phyloP scores from a whole-genome alignment of 257 asterid genomes.

The Fraxinus cuspidata region DNA sequence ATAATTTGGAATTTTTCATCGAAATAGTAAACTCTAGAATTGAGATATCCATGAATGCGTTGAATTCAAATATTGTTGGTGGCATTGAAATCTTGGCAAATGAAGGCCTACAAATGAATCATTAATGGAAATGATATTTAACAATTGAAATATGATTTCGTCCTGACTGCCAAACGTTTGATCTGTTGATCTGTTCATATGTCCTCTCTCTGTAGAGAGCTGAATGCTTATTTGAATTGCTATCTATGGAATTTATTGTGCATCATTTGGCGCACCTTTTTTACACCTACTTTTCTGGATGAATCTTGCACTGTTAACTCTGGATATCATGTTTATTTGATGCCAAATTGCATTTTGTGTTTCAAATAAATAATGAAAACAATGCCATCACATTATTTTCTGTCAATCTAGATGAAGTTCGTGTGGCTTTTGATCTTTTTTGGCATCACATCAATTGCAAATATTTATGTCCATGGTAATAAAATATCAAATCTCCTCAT shows the following conservation, averaged over 20 bases:
- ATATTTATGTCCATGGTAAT: not conserved
- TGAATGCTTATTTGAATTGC: not conserved
- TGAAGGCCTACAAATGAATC: slow-evolving; percentile 12
- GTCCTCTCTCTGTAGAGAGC: not conserved
- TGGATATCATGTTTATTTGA: not conserved
- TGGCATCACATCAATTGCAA: slow-evolving; percentile 8
- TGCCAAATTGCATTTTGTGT: not conserved
- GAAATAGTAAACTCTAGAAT: not conserved
- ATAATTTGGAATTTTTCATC: slow-evolving; percentile 9
- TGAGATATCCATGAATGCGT: not conserved
- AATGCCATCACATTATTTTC: not conserved
- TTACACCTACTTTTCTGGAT: not conserved
- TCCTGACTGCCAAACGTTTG: not conserved
- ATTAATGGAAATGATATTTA: slow-evolving; percentile 2
- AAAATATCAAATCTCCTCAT: not conserved
- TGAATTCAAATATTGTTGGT: not conserved
- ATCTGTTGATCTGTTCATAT: not conserved
- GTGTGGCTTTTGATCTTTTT: slow-evolving; percentile 1
- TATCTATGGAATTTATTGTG: not conserved
- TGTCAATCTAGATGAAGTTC: slow-evolving; percentile 3
- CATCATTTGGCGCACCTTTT: not conserved
- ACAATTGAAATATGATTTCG: not conserved
- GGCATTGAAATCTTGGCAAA: not conserved
- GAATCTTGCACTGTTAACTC: slow-evolving; percentile 16
- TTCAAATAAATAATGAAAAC: not conserved